A percentile compares a stretch with the other conserved stretches of the same genome.
These are phyloP conservation scores for Penicillium herquei DNA, from an alignment of 495 filamentous ascomycete species.

Conservation along the genomic window DNA sequence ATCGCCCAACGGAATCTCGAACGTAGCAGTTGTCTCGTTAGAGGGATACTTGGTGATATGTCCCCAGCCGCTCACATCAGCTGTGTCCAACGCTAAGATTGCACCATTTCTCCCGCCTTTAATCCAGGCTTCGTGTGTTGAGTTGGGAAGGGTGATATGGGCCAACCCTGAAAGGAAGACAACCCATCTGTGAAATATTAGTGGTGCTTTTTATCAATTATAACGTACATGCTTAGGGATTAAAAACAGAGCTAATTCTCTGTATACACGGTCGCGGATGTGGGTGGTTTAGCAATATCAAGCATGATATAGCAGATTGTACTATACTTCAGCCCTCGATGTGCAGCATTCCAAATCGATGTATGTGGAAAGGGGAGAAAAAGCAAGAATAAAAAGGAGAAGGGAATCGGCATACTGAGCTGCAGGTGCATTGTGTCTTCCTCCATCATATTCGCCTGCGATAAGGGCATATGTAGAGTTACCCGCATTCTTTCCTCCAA, in stretches of 20 bases:
- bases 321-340: too few relatives aligned
- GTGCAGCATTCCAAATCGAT: background rate
- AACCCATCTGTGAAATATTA: slow-evolving; percentile 44
- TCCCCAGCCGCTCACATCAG: slow-evolving; percentile 43
- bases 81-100: slow-evolving; percentile 50
- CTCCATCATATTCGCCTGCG: slow-evolving; percentile 48
- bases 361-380: background rate
- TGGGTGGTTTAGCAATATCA: too few relatives aligned
- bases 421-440: slow-evolving; percentile 50
- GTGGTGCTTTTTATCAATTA: background rate
- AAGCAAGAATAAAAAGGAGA: background rate
- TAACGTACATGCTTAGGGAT: too few relatives aligned
- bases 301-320: too few relatives aligned
- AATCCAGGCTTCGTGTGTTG: slow-evolving; percentile 36
- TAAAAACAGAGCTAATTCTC: too few relatives aligned
- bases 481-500: slow-evolving; percentile 13
- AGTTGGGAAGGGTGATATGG: slow-evolving; percentile 49
- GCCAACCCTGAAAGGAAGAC: slow-evolving; percentile 49
- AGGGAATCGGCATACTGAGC: slow-evolving; percentile 40
- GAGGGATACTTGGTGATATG: slow-evolving; percentile 51
- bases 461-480: slow-evolving; percentile 42
- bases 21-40: slow-evolving; percentile 33
- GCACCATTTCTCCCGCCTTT: slow-evolving; percentile 44
- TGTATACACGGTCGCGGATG: too few relatives aligned
- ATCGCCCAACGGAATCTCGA: slow-evolving; percentile 42